Evolutionary conservation across 2,329 filamentous ascomycete species (phyloP).

Genomic region (Metarhizium humberi): DNA sequence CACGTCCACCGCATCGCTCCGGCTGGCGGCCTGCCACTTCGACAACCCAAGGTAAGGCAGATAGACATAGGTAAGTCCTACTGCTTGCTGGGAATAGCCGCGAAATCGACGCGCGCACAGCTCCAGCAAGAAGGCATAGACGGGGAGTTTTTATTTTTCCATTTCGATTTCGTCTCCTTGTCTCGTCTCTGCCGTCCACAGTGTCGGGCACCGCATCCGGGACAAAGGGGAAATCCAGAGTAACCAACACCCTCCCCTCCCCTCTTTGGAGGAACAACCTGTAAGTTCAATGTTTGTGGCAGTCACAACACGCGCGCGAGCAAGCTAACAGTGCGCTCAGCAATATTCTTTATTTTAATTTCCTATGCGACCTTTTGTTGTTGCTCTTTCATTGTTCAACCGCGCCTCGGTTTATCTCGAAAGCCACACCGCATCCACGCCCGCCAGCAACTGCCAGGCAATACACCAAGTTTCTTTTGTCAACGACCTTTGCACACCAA

Average conservation of each 20-base stretch:
- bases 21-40: conserved; percentile 6
- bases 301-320: background rate
- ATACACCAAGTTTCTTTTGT: conserved; percentile 5
- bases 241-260: background rate
- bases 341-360: background rate
- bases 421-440: background rate
- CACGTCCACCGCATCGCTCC: conserved; percentile 3
- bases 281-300: conserved; percentile 1
- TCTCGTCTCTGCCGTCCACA: background rate
- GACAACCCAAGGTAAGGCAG: conserved; percentile 6
- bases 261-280: background rate
- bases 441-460: background rate
- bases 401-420: background rate
- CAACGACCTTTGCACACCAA: background rate
- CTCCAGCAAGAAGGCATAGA: conserved; percentile 1
- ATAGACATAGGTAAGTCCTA: conserved; percentile 11
- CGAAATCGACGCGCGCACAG: background rate
- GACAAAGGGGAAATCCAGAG: background rate
- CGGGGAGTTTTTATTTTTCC: background rate
- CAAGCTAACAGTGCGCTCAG: background rate
- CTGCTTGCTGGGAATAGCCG: conserved; percentile 5
- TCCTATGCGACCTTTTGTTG: background rate
- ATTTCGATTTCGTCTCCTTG: background rate
- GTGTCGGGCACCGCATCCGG: background rate
- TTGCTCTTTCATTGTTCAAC: background rate